phyloP scores from a whole-genome alignment of 805 yeast species.

The Zygoascus tannicola region DNA sequence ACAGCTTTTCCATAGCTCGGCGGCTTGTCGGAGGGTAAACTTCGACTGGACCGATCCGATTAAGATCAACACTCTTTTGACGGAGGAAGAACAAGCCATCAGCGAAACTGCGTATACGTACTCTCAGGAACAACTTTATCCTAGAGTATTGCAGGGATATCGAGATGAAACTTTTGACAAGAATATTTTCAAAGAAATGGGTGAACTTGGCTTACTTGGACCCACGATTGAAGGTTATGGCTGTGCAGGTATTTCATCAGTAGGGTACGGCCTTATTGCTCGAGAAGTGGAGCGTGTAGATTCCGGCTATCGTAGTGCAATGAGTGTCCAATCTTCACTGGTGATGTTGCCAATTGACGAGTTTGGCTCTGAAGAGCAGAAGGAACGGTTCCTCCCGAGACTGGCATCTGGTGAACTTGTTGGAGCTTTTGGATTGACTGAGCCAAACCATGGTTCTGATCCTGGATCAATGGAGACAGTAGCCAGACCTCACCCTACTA shows the following conservation, averaged over 20 bases:
- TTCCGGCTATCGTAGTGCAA: slow-evolving; percentile 37
- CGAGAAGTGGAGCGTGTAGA: slow-evolving; percentile 38
- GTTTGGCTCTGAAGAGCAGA: slow-evolving; percentile 35
- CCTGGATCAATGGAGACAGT: slow-evolving; percentile 50
- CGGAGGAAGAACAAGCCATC: slow-evolving; percentile 33
- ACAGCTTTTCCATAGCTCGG: no score
- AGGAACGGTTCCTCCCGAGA: slow-evolving; percentile 32
- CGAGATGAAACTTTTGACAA: slow-evolving; percentile 32
- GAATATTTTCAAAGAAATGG: slow-evolving; percentile 32
- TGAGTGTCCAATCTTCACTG: slow-evolving; percentile 37
- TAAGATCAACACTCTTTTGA: slow-evolving; percentile 25
- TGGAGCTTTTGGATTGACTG: slow-evolving; percentile 59
- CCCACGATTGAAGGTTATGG: slow-evolving; percentile 36
- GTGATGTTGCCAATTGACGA: slow-evolving; percentile 35
- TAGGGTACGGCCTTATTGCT: slow-evolving; percentile 36
- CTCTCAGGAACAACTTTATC: slow-evolving; percentile 31
- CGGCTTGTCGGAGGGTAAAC: slow-evolving; percentile 6
- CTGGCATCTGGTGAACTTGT: slow-evolving; percentile 36
- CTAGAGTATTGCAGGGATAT: slow-evolving; percentile 33
- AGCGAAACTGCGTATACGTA: slow-evolving; percentile 31
- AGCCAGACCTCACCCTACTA: slow-evolving; percentile 36
- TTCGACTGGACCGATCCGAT: slow-evolving; percentile 35
- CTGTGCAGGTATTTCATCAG: slow-evolving; percentile 35
- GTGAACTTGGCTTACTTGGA: slow-evolving; percentile 35
- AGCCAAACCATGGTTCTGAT: slow-evolving; percentile 52